These are phyloP conservation scores for Lipomyces sp. DNA, from an alignment of 805 yeast species.

Conservation along the genomic window DNA sequence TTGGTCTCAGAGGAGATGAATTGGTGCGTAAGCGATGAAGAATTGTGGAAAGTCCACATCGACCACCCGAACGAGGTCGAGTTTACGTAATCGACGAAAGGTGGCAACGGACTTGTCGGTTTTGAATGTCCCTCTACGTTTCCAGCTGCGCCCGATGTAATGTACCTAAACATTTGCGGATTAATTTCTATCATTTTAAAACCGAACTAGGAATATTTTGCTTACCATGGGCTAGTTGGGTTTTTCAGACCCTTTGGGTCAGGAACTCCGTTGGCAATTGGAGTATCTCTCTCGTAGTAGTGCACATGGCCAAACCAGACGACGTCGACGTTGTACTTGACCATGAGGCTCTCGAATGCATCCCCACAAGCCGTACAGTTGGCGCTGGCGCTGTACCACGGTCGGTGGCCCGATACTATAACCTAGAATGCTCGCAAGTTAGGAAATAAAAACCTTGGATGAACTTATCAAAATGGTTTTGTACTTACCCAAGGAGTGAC, in stretches of 20 bases:
- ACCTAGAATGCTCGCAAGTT: not conserved
- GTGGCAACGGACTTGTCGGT: not conserved
- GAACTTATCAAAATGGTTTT: too few relatives aligned
- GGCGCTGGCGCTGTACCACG: slow-evolving; percentile 41
- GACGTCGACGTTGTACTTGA: slow-evolving; percentile 40
- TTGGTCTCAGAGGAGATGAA: slow-evolving; percentile 12
- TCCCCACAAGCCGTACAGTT: not conserved
- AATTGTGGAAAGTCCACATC: slow-evolving; percentile 9
- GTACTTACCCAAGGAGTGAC: slow-evolving; percentile 41
- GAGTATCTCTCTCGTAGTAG: slow-evolving; percentile 38
- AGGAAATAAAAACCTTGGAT: too few relatives aligned
- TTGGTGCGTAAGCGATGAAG: slow-evolving; percentile 8
- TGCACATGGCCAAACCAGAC: slow-evolving; percentile 41
- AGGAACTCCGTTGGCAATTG: slow-evolving; percentile 30
- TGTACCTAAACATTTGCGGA: slow-evolving; percentile 37
- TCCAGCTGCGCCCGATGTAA: slow-evolving; percentile 42
- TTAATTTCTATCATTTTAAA: too few relatives aligned
- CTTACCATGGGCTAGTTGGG: slow-evolving; percentile 41
- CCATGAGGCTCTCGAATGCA: slow-evolving; percentile 39
- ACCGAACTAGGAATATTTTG: too few relatives aligned
- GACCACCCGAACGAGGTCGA: slow-evolving; percentile 1
- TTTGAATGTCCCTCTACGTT: slow-evolving; percentile 38
- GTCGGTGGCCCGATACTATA: slow-evolving; percentile 42
- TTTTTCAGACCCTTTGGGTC: slow-evolving; percentile 41
- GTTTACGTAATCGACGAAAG: slow-evolving; percentile 6